phyloP scores from a whole-genome alignment of 768 basidiomycete genomes.

The Lentinula edodes region DNA sequence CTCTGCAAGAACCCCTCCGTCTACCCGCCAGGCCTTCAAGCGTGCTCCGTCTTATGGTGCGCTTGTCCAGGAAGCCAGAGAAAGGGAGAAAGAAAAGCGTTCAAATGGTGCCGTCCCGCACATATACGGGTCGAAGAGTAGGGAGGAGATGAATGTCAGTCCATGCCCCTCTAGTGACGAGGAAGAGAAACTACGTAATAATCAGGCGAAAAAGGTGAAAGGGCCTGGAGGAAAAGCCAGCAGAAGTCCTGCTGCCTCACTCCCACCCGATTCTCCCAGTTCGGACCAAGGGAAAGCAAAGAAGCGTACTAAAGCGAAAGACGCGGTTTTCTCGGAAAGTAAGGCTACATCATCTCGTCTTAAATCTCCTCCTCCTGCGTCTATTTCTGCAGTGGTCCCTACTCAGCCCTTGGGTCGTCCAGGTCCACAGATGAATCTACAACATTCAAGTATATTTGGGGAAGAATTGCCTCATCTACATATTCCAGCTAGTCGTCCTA shows the following conservation, averaged over 20 bases:
- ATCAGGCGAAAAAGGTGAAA: constrained; percentile 50
- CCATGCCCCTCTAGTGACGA: constrained; percentile 64
- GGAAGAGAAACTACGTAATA: constrained; percentile 61
- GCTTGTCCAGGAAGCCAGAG: constrained; percentile 22
- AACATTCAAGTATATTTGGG: constrained; percentile 63
- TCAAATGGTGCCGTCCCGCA: constrained; percentile 3
- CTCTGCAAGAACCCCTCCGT: constrained; percentile 13
- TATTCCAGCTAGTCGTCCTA: constrained; percentile 15
- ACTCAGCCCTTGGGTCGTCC: constrained; percentile 22
- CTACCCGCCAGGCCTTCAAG: constrained; percentile 27
- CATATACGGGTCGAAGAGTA: constrained; percentile 1
- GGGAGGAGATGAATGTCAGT: constrained; percentile 19
- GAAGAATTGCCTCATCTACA: constrained; percentile 52
- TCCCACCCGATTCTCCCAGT: constrained; percentile 17
- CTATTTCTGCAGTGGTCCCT: neutral
- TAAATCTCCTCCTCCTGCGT: neutral
- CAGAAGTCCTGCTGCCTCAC: neutral
- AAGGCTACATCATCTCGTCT: constrained; percentile 5
- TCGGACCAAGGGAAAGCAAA: constrained; percentile 12
- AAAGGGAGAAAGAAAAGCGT: constrained; percentile 5
- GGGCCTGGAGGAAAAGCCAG: constrained; percentile 32
- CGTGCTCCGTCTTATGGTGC: constrained; percentile 58
- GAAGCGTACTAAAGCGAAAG: constrained; percentile 9
- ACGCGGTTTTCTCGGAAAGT: neutral
- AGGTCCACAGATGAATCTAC: constrained; percentile 33